Conservation (phyloP, 2,329 filamentous ascomycete species). For the Mycosphaerella arachidis region DNA sequence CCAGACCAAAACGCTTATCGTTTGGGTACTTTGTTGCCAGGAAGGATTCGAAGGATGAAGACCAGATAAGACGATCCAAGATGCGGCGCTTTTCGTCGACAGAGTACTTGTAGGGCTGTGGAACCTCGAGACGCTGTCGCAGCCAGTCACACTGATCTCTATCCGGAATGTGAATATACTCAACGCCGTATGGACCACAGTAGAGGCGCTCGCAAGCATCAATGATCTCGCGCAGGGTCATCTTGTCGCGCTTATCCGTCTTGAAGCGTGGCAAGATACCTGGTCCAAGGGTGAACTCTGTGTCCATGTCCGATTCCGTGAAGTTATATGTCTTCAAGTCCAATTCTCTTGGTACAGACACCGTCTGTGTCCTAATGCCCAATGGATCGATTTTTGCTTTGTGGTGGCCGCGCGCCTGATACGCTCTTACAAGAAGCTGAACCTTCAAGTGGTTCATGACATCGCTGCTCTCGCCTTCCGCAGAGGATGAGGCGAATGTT, state of each 20-base stretch:
- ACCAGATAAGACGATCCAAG: constrained; percentile 96
- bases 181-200: constrained; percentile 93
- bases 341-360: constrained; percentile 69
- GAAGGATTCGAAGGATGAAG: constrained; percentile 94
- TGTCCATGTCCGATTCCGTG: constrained; percentile 86
- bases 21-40: constrained; percentile 97
- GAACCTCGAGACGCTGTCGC: constrained; percentile 88
- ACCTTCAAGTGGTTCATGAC: constrained; percentile 97
- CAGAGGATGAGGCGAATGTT: constrained; percentile 63
- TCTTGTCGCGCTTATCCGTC: constrained; percentile 82
- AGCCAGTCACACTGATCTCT: constrained; percentile 98
- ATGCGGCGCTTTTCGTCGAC: constrained; percentile 98
- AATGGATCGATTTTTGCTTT: constrained; percentile 97
- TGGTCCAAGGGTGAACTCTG: constrained; percentile 85
- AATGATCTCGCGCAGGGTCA: constrained; percentile 94
- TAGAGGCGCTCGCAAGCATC: constrained; percentile 91
- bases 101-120: constrained; percentile 92
- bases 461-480: constrained; percentile 65
- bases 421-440: constrained; percentile 91
- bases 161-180: constrained; percentile 99
- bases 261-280: constrained; percentile 94
- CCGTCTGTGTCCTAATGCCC: constrained; percentile 73
- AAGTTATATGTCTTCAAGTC: constrained; percentile 93
- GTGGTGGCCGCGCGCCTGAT: constrained; percentile 96
- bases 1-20: constrained; percentile 97